phyloP scores from a whole-genome alignment of 2,329 filamentous ascomycete genomes.

The Trichoderma atroviride region DNA sequence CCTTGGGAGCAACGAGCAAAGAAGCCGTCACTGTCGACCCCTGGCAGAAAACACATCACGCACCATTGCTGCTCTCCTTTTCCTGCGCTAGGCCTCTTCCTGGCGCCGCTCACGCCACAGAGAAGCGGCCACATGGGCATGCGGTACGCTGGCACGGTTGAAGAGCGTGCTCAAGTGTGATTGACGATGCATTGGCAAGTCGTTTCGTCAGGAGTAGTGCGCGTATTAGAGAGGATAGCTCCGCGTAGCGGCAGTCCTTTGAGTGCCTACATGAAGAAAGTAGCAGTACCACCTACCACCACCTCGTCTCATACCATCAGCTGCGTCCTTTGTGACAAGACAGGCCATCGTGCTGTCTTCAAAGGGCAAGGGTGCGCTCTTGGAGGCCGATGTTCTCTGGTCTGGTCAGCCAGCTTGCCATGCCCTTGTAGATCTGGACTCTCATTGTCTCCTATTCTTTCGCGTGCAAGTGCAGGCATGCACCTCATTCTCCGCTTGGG shows the following conservation, averaged over 20 bases:
- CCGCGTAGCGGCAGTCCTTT: not conserved
- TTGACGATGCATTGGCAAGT: not conserved
- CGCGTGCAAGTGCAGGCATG: not conserved
- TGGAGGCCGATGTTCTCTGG: not conserved
- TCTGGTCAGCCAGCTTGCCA: constrained; percentile 2
- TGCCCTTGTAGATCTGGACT: constrained; percentile 8
- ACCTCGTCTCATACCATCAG: no score
- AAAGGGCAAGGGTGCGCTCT: not conserved
- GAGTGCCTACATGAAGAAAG: not conserved
- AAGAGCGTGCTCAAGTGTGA: not conserved
- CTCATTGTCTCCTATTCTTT: not conserved
- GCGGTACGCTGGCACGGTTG: constrained; percentile 7
- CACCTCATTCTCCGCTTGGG: not conserved
- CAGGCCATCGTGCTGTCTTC: not conserved
- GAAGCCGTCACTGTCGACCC: constrained; percentile 16
- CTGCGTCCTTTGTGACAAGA: not conserved
- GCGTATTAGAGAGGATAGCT: not conserved
- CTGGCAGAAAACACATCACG: constrained; percentile 20
- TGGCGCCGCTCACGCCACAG: constrained; percentile 18
- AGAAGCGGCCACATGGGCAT: constrained; percentile 14
- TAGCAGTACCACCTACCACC: not conserved
- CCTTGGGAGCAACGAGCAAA: not conserved
- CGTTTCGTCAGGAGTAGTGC: not conserved
- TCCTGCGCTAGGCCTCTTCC: constrained; percentile 16
- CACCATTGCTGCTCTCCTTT: constrained; percentile 4